A percentile compares a stretch with the other conserved stretches of the same genome.
Evolutionary conservation across 2,329 filamentous ascomycete genomes (phyloP).

Genomic region (Blumeria hordei): DNA sequence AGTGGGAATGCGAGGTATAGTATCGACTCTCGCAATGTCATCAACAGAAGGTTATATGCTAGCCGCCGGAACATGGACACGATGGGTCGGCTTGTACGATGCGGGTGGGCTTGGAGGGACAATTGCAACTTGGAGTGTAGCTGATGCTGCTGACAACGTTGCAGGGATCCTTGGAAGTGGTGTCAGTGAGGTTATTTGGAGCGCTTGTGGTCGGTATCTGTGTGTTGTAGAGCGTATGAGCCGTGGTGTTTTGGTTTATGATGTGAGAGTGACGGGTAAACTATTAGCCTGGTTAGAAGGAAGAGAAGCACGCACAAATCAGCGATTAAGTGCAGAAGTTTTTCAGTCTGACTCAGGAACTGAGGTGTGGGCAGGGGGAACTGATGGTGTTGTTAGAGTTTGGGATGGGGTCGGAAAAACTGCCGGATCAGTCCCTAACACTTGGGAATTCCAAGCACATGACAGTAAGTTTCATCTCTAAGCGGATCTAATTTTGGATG

Average conservation of each 20-base stretch:
- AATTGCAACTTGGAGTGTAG: conserved; percentile 34
- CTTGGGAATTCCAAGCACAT: conserved; percentile 15
- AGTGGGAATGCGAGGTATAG: conserved; percentile 37
- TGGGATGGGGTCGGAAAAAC: conserved; percentile 31
- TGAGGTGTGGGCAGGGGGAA: conserved; percentile 37
- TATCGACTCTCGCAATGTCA: conserved; percentile 26
- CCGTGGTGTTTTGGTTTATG: conserved; percentile 32
- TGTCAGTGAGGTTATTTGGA: conserved; percentile 35
- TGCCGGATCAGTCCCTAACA: conserved; percentile 16
- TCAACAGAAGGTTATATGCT: conserved; percentile 18
- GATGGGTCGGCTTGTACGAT: conserved; percentile 38
- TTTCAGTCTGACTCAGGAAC: conserved; percentile 25
- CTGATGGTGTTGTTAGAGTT: conserved; percentile 27
- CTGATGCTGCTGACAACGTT: conserved; percentile 26
- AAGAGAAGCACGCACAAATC: conserved; percentile 26
- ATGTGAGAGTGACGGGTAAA: conserved; percentile 32
- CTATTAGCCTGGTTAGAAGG: conserved; percentile 30
- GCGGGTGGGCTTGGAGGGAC: conserved; percentile 27
- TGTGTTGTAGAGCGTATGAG: conserved; percentile 35
- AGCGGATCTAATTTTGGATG: no score
- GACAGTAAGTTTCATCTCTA: conserved; percentile 8
- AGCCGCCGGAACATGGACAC: conserved; percentile 36
- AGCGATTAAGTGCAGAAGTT: conserved; percentile 29
- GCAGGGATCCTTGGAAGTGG: conserved; percentile 32
- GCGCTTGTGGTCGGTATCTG: conserved; percentile 36